A percentile compares a stretch with the other conserved stretches of the same genome.
phyloP scores from a whole-genome alignment of 2,329 filamentous ascomycete genomes.

The Polychaeton citri region DNA sequence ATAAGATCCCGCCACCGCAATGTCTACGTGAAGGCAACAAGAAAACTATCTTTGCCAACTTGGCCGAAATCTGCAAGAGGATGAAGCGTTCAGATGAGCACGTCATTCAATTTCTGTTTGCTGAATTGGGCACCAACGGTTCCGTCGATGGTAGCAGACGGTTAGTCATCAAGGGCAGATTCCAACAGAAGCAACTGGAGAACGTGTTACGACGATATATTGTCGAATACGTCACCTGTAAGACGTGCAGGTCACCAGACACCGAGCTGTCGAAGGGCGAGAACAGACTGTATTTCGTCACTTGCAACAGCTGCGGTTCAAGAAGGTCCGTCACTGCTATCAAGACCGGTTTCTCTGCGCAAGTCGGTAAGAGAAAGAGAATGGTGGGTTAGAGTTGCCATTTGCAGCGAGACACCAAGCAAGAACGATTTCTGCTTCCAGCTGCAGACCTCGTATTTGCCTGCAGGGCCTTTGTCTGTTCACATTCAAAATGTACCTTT shows the following conservation, averaged over 20 bases:
- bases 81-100: slow-evolving; percentile 98
- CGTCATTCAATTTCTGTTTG: slow-evolving; percentile 88
- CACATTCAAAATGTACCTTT: too few species aligned
- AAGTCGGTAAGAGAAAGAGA: slow-evolving; percentile 97
- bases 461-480: too few species aligned
- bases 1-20: slow-evolving; percentile 98
- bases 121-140: slow-evolving; percentile 93
- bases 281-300: slow-evolving; percentile 98
- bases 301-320: slow-evolving; percentile 60
- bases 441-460: too few species aligned
- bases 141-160: slow-evolving; percentile 86
- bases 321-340: slow-evolving; percentile 87
- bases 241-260: slow-evolving; percentile 89
- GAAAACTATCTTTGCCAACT: slow-evolving; percentile 99
- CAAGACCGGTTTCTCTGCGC: slow-evolving; percentile 99
- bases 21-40: slow-evolving; percentile 99
- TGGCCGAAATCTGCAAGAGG: slow-evolving; percentile 94
- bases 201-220: slow-evolving; percentile 82
- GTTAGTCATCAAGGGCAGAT: slow-evolving; percentile 96
- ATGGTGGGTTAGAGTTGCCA: slow-evolving; percentile 63
- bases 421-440: too few species aligned
- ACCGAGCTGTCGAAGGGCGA: slow-evolving; percentile 97
- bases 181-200: slow-evolving; percentile 99
- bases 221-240: slow-evolving; percentile 98
- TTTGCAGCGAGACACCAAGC: too few species aligned